Evolutionary conservation across 768 basidiomycete genomes (phyloP), one percentile per base, ranked within the genome.

Genomic region (Phaffia australis): DNA sequence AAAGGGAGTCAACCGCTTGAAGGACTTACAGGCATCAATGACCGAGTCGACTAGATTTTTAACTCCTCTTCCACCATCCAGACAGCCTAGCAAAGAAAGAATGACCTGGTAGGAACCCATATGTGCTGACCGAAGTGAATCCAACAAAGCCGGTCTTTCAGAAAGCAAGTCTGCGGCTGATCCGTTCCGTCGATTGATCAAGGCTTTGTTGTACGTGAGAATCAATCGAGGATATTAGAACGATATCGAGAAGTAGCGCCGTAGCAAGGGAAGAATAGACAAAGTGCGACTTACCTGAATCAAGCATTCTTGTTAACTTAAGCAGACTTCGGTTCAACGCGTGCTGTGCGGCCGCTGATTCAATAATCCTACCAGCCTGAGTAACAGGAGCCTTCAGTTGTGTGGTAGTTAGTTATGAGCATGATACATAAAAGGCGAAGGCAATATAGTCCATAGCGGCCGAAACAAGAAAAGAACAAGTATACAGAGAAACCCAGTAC

Each of bases 71-170:
- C 95, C 95, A 62, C 87, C 81, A 70, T 98, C 95, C 56, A 99
- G 77, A 71, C 87, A 91, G n/a, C 93, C 93, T 7, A 98, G 80
- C 56, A 99, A 81, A 73, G 89, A 90, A 35, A 98, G 82, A 50
- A 99, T 86, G 51, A 93, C 79, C 59, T 90, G 85, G 74, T 95
- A 99, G 71, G 87, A 91, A 54, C 95, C 95, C 80, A 86, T 83
- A 70, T 94, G 83, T 0, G 93, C 93, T 72, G 87, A 93, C 56
- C 90, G 85, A 18, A 95, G 79, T 72, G 85, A 88, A 63, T 97
- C 91, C 47, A 97, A 78, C 0, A 98, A 78, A 0, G 83, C 76
- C 0, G 92, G 87, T 49, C 90, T 85, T 0, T 83, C 80, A 76
- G 93, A 84, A 3, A 99, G 81, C 21, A 95, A 81, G 68, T 87